A percentile compares a stretch with the other conserved stretches of the same genome.
These are phyloP conservation scores for Eucalyptus coolabah DNA, from an alignment of 345 rosid species.

Conservation along the genomic window DNA sequence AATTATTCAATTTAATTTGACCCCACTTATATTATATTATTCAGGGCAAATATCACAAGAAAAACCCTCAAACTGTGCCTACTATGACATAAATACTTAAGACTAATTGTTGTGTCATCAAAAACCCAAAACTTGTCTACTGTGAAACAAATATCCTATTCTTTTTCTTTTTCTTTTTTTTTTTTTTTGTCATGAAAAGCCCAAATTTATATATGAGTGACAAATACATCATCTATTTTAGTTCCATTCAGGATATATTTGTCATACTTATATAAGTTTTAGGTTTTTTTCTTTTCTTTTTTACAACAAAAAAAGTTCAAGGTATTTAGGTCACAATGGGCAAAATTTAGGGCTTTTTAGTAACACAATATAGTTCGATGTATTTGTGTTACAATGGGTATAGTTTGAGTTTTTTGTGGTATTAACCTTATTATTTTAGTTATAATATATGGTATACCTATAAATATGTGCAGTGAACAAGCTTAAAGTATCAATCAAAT, in stretches of 20 bases:
- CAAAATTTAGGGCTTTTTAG: rapidly evolving
- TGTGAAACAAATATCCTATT: rapidly evolving
- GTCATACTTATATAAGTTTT: no score
- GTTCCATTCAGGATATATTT: rapidly evolving
- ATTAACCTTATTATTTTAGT: not conserved
- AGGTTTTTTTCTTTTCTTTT: no score
- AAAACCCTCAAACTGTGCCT: rapidly evolving
- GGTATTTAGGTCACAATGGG: not conserved
- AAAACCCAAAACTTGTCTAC: not conserved
- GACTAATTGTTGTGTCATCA: rapidly evolving
- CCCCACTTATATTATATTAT: not conserved
- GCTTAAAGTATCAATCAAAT: not conserved
- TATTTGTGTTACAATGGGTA: no score
- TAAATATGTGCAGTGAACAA: not conserved
- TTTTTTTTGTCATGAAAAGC: not conserved
- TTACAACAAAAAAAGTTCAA: rapidly evolving
- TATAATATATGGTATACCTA: not conserved
- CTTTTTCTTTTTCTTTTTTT: no score
- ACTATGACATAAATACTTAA: rapidly evolving
- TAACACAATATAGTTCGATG: not conserved
- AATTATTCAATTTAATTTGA: not conserved
- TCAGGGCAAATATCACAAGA: no score
- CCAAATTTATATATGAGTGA: not conserved
- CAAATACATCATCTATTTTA: no score
- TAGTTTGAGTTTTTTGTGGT: no score